Base-by-base conservation (phyloP, 179 eudicot genomes). In the Beta macrorhiza region DNA sequence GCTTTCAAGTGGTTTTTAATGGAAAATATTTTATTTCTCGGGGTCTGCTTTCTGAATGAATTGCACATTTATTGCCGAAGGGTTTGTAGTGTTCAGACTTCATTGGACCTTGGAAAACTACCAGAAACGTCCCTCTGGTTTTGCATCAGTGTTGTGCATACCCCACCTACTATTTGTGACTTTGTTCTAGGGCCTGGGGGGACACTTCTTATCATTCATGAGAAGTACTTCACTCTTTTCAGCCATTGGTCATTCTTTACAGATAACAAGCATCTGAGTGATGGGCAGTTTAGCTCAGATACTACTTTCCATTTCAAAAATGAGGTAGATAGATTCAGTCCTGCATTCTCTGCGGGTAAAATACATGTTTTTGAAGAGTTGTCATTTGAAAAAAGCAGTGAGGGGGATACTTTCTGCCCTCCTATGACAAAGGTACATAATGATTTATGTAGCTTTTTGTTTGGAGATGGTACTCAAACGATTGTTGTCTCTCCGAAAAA, bases 131-230 rank as follows among this genome's bases (percentile, higher is more conserved):
- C 90, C 78, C 83, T 79, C 75, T 96, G 99, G 99, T 78, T 90
- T 57, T 90, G 97, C 85, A 83, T 92, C 86, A 91, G 94, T 61
- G 77, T 79, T 79, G 86, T 81, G 78, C 85, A 72, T 58, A 82
- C 87, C 59, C 77, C 83, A 45, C 75, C 91, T 81, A 61, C 84
- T 69, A 90, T 91, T 45, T 86, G 76, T 67, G 85, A 89, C 82
- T 94, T 96, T 81, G 83, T 85, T 80, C 88, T 96, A 92, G 98
- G 94, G 53, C 94, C 93, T 79, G 85, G 86, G 75, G 91, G 88
- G 57, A 89, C 88, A 56, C 76, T 86, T 82, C 80, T 94, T 76
- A 85, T 91, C 64, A 83, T 94, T 87, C 91, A 90, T 79, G 90
- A 87, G 78, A 71, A 87, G 56, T 90, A 86, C 85, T 90, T 96